A percentile compares a stretch with the other conserved stretches of the same genome.
Evolutionary conservation across 495 filamentous ascomycete species (phyloP).

Genomic region (Mycothermus thermophilus): DNA sequence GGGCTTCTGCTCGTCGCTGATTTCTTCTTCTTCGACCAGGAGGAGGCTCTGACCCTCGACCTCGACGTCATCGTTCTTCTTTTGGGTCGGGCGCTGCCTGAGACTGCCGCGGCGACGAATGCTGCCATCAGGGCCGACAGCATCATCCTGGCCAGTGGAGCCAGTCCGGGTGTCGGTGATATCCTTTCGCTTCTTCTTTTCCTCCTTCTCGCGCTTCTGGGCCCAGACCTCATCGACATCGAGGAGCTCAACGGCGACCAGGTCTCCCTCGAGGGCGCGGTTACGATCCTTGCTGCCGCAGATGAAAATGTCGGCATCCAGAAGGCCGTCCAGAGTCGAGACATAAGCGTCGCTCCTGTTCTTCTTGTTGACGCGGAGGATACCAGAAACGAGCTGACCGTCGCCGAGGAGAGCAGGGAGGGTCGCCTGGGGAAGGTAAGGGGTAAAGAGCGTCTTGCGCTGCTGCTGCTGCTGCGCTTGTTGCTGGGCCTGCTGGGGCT

Average conservation of each 20-base stretch:
- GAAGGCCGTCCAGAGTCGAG: constrained; percentile 66
- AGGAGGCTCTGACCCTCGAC: constrained; percentile 95
- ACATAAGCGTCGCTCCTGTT: constrained; percentile 98
- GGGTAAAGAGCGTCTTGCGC: constrained; percentile 96
- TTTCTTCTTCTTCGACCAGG: constrained; percentile 94
- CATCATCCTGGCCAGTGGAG: constrained; percentile 55
- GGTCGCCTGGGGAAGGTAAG: constrained; percentile 91
- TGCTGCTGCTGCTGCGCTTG: constrained; percentile 89
- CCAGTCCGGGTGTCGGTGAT: constrained; percentile 79
- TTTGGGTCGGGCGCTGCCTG: constrained; percentile 91
- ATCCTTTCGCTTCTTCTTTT: constrained; percentile 99
- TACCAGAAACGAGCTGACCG: constrained; percentile 88
- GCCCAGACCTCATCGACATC: constrained; percentile 98
- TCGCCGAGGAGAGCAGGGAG: constrained; percentile 82
- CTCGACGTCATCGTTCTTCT: constrained; percentile 99
- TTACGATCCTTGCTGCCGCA: constrained; percentile 98
- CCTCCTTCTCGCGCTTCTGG: constrained; percentile 97
- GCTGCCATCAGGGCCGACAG: constrained; percentile 53
- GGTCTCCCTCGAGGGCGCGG: constrained; percentile 85
- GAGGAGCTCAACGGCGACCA: constrained; percentile 88
- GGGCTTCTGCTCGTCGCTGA: constrained; percentile 95
- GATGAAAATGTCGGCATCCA: constrained; percentile 98
- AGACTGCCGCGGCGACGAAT: constrained; percentile 87
- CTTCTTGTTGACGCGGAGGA: constrained; percentile 98
- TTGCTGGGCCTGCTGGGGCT: constrained; percentile 73